Evolutionary conservation across 495 filamentous ascomycete genomes (phyloP).

Genomic region (Terfezia boudieri): DNA sequence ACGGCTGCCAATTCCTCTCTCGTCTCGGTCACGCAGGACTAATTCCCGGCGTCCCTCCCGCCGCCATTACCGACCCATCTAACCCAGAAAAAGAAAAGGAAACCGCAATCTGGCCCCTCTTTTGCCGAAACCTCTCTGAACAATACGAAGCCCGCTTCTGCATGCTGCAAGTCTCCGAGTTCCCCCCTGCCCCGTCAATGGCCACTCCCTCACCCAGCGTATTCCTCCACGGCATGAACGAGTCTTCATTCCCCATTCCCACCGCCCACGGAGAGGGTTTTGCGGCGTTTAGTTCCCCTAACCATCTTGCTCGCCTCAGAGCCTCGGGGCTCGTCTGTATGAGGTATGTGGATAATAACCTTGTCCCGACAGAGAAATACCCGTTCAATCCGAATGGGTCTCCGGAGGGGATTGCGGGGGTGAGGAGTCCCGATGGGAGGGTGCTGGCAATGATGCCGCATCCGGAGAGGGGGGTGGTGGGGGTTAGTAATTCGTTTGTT

Average conservation of each 20-base stretch:
- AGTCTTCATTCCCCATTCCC: constrained; percentile 60
- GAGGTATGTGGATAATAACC: constrained; percentile 52
- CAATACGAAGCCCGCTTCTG: constrained; percentile 81
- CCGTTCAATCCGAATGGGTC: constrained; percentile 89
- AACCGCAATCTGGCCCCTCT: constrained; percentile 62
- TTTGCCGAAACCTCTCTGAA: constrained; percentile 63
- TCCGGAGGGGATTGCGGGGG: constrained; percentile 63
- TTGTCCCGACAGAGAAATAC: constrained; percentile 52
- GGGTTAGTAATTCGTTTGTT: constrained; percentile 55
- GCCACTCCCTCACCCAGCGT: constrained; percentile 40
- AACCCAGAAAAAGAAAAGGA: too few species aligned
- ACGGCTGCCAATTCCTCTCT: constrained; percentile 89
- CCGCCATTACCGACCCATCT: too few species aligned
- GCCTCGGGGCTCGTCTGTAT: constrained; percentile 43
- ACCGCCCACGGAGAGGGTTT: constrained; percentile 86
- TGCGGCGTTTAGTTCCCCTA: constrained; percentile 41
- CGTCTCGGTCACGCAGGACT: constrained; percentile 42
- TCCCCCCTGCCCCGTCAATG: constrained; percentile 20
- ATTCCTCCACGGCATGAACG: constrained; percentile 82
- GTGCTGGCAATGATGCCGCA: constrained; percentile 93
- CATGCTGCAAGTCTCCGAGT: constrained; percentile 56
- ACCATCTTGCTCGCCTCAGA: constrained; percentile 32
- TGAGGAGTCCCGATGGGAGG: constrained; percentile 58
- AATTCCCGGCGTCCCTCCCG: constrained; percentile 40
- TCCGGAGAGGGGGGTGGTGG: constrained; percentile 76